Percentiles rank a stretch among this genome's conserved stretches.
Evolutionary conservation across 2,329 filamentous ascomycete genomes (phyloP).

Genomic region (Xylaria digitata): DNA sequence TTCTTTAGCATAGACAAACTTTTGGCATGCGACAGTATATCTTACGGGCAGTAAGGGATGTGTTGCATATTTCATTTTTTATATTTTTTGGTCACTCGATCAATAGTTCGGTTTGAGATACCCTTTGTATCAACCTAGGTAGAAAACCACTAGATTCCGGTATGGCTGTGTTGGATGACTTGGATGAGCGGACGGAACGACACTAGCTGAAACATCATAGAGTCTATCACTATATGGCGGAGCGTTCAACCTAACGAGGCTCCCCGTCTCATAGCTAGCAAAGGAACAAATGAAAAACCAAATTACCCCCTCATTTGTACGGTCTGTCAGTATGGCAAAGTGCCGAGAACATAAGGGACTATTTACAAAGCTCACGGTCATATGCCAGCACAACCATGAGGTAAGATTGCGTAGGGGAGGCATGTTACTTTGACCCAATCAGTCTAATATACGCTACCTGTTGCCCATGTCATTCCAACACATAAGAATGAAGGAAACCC

Average conservation of each 20-base stretch:
- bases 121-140: constrained; percentile 29
- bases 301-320: no score
- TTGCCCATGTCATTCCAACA: no score
- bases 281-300: not conserved
- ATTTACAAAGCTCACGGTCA: no score
- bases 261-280: not conserved
- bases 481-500: not conserved
- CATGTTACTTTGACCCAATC: no score
- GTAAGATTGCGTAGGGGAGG: no score
- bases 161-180: constrained; percentile 14
- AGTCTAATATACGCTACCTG: no score
- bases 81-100: constrained; percentile 4
- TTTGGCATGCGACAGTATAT: constrained; percentile 6
- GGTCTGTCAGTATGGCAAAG: no score
- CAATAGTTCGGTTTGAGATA: constrained; percentile 30
- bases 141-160: constrained; percentile 19
- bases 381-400: no score
- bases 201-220: not conserved
- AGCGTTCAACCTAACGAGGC: not conserved
- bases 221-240: not conserved
- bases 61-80: constrained; percentile 20
- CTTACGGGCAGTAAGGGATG: constrained; percentile 27
- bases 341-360: no score
- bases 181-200: not conserved
- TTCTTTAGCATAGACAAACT: not conserved